Conservation (phyloP, 78 protist genomes). For the Bodo saltans region DNA sequence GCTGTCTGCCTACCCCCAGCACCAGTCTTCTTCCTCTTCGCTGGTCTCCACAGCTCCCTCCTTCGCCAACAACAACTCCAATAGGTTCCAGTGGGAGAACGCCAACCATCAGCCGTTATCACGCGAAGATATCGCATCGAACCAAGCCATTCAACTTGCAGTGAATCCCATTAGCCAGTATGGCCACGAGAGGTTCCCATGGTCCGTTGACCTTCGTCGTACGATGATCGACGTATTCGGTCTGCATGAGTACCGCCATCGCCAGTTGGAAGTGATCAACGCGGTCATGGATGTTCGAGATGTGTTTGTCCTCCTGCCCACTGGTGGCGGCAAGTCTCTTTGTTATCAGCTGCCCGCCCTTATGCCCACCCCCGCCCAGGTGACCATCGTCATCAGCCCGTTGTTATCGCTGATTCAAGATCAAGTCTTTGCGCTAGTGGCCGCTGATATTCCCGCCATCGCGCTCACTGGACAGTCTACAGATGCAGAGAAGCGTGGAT, state of each 20-base stretch:
- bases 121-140: background rate
- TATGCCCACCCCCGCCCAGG: slow-evolving; percentile 18
- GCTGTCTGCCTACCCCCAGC: no score
- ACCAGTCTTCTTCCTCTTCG: no score
- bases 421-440: slow-evolving; percentile 65
- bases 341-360: slow-evolving; percentile 86
- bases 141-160: background rate
- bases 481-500: background rate
- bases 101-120: background rate
- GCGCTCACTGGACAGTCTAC: slow-evolving; percentile 7
- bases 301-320: slow-evolving; percentile 92
- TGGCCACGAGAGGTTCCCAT: no score
- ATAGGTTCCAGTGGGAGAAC: background rate
- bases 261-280: slow-evolving; percentile 76
- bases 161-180: background rate
- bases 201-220: no score
- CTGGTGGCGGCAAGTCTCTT: slow-evolving; percentile 98
- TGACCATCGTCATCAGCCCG: slow-evolving; percentile 93
- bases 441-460: slow-evolving; percentile 10
- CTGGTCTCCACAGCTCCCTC: no score
- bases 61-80: background rate
- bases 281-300: slow-evolving; percentile 73
- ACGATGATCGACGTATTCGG: slow-evolving; percentile 24
- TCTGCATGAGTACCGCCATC: background rate
- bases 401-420: slow-evolving; percentile 96